Percentiles rank a stretch among this genome's conserved stretches.
Conservation (phyloP, 2,329 filamentous ascomycete genomes). For the Colletotrichum tamarilloi region DNA sequence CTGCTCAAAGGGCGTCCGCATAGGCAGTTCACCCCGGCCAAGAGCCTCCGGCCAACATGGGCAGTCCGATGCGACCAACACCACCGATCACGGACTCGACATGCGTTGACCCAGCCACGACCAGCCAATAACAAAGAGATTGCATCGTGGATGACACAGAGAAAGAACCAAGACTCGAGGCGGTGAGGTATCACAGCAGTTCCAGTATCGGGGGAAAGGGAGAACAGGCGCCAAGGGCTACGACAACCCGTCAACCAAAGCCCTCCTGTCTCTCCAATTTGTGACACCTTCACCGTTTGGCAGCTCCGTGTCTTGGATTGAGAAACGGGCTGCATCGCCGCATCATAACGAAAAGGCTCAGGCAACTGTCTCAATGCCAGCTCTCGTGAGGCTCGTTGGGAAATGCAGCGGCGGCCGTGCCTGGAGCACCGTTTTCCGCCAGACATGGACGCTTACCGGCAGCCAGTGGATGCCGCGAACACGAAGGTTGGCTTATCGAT, state of each 20-base stretch:
- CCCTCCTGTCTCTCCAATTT: neutral
- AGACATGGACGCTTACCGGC: neutral
- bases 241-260: neutral
- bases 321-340: neutral
- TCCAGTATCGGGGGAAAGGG: neutral
- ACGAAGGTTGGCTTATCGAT: constrained; percentile 27
- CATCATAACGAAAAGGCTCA: neutral
- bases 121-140: neutral
- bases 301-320: constrained; percentile 19
- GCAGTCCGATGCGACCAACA: constrained; percentile 26
- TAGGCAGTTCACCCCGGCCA: neutral
- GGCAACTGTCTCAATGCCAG: neutral
- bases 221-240: neutral
- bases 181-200: constrained; percentile 12
- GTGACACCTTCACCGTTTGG: neutral
- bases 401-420: neutral
- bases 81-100: neutral
- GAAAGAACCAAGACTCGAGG: neutral
- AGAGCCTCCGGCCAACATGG: neutral
- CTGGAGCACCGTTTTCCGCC: neutral
- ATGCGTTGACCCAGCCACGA: neutral
- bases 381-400: neutral
- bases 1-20: neutral
- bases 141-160: neutral
- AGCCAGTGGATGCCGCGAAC: constrained; percentile 1